Percentiles rank a stretch among this genome's conserved stretches.
phyloP scores from a whole-genome alignment of 768 basidiomycete species.

The Kwoniella sp. region DNA sequence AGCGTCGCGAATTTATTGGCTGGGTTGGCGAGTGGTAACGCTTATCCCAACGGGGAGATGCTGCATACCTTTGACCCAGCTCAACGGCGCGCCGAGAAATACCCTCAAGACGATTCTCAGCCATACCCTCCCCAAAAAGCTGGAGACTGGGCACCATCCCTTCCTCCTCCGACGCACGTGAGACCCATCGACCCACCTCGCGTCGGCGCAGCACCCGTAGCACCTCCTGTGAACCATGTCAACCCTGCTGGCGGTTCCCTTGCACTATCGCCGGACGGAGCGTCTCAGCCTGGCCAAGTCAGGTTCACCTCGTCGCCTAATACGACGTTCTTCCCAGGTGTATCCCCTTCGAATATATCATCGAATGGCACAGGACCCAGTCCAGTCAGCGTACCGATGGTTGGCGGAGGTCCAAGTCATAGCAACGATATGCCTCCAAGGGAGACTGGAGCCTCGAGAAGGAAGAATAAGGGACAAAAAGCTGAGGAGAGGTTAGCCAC shows the following conservation, averaged over 20 bases:
- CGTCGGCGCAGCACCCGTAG: constrained; percentile 1
- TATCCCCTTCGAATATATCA: constrained; percentile 15
- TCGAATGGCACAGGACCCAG: constrained; percentile 19
- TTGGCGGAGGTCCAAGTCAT: background rate
- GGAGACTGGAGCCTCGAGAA: constrained; percentile 1
- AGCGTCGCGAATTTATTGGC: constrained; percentile 39
- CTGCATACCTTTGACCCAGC: constrained; percentile 22
- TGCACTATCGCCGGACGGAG: constrained; percentile 18
- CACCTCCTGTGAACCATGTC: background rate
- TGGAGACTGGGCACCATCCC: constrained; percentile 1
- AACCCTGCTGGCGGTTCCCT: too few relatives aligned
- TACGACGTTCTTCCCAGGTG: constrained; percentile 6
- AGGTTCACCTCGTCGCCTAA: constrained; percentile 26
- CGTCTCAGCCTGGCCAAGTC: constrained; percentile 12
- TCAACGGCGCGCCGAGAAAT: constrained; percentile 6
- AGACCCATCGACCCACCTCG: constrained; percentile 18
- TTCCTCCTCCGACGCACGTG: constrained; percentile 23
- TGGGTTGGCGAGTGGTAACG: constrained; percentile 26
- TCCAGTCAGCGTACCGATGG: constrained; percentile 10
- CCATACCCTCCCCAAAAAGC: background rate
- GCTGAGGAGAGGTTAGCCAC: constrained; percentile 36
- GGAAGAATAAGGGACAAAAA: constrained; percentile 32
- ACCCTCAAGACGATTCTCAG: background rate
- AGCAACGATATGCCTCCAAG: constrained; percentile 9
- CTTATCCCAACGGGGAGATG: constrained; percentile 26